Conservation (phyloP, 352 stramenopile genomes). For the Elongisporangium undulatum region DNA sequence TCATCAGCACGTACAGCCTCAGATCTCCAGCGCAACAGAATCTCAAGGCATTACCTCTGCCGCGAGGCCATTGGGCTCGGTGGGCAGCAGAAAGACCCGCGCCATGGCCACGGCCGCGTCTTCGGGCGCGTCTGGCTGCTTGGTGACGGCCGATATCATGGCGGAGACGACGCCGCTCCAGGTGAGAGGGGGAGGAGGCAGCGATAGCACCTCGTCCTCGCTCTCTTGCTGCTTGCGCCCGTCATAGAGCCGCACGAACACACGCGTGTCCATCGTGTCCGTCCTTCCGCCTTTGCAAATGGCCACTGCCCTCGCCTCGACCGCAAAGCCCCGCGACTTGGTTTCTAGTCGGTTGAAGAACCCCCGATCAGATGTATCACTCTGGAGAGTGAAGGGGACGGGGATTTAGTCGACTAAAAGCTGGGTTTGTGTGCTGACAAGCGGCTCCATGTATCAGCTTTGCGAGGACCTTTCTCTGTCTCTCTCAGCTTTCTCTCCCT, state of each 20-base stretch:
- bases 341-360: not conserved
- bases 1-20: not conserved
- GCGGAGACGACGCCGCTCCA: constrained; percentile 55
- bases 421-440: not conserved
- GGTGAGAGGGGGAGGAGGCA: constrained; percentile 60
- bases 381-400: not conserved
- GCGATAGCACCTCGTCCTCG: constrained; percentile 60
- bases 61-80: constrained; percentile 47
- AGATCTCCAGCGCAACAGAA: not conserved
- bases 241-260: constrained; percentile 79
- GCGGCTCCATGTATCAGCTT: not conserved
- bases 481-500: not conserved
- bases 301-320: not conserved
- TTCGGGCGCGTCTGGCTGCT: constrained; percentile 38
- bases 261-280: constrained; percentile 43
- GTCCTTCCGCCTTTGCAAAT: not conserved
- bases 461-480: not conserved
- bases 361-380: not conserved
- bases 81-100: constrained; percentile 61
- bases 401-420: not conserved
- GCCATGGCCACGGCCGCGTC: constrained; percentile 34
- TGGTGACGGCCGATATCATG: constrained; percentile 58
- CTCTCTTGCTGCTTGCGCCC: constrained; percentile 41
- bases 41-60: constrained; percentile 38
- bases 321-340: not conserved